Evolutionary conservation across 108 stramenopile genomes (phyloP).

Genomic region (Cyclostephanos invisitatus): DNA sequence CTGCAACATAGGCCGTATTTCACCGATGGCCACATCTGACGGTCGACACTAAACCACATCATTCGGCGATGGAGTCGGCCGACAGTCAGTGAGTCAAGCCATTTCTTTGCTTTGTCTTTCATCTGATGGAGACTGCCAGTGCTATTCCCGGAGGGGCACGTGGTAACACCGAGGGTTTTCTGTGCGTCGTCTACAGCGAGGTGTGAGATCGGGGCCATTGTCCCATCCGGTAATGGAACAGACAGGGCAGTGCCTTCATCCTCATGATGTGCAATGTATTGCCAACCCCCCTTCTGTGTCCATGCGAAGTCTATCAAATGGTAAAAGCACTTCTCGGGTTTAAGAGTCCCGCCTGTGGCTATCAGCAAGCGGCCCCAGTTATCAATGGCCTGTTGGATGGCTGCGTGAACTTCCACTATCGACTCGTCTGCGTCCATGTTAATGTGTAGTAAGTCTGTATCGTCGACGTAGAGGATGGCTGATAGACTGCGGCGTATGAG

Average conservation of each 20-base stretch:
- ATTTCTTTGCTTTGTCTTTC: background rate
- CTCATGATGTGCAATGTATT: background rate
- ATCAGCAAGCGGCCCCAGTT: conserved; percentile 16
- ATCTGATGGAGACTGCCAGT: background rate
- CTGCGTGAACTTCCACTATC: background rate
- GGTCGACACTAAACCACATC: conserved; percentile 14
- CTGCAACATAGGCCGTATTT: conserved; percentile 15
- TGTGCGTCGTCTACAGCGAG: background rate
- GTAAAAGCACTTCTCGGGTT: conserved; percentile 25
- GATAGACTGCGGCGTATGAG: background rate
- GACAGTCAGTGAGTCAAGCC: background rate
- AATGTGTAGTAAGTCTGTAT: conserved; percentile 12
- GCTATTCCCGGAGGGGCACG: conserved; percentile 7
- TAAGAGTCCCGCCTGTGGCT: conserved; percentile 17
- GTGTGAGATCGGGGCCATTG: background rate
- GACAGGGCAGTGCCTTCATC: background rate
- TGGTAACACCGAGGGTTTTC: conserved; percentile 16
- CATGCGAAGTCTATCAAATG: conserved; percentile 16
- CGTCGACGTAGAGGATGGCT: conserved; percentile 16
- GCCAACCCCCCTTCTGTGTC: conserved; percentile 6
- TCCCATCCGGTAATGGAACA: conserved; percentile 6
- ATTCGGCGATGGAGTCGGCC: background rate
- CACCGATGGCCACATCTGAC: conserved; percentile 13
- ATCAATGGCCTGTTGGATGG: background rate
- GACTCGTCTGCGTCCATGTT: conserved; percentile 3